These are phyloP conservation scores for Macrocybe gigantea DNA, from an alignment of 768 basidiomycete genomes.

Conservation along the genomic window DNA sequence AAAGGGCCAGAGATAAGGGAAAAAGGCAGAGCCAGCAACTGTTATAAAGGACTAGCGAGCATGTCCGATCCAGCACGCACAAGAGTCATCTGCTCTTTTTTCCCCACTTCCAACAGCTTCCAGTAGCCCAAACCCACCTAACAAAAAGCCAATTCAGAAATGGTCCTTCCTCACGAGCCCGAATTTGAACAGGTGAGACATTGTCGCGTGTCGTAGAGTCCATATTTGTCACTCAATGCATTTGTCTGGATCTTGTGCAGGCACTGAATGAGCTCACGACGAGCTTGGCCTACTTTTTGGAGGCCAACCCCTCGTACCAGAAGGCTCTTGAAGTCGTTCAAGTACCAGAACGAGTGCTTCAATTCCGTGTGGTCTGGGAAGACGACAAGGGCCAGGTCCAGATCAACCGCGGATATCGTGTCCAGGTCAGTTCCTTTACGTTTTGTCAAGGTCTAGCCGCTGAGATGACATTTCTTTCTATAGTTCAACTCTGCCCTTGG, in stretches of 20 bases:
- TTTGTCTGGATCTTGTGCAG: conserved; percentile 20
- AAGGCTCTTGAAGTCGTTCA: conserved; percentile 61
- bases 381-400: conserved; percentile 59
- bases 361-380: conserved; percentile 79
- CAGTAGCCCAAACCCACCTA: neutral
- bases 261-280: conserved; percentile 60
- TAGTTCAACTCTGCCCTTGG: conserved; percentile 76
- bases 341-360: conserved; percentile 47
- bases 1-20: conserved; percentile 5
- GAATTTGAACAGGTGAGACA: conserved; percentile 59
- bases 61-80: neutral
- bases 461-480: neutral
- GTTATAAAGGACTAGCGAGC: too few species aligned
- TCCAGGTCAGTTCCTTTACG: conserved; percentile 42
- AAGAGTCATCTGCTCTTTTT: neutral
- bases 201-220: too few species aligned
- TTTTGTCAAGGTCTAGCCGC: neutral
- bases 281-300: conserved; percentile 61
- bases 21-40: neutral
- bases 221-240: too few species aligned
- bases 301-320: conserved; percentile 60
- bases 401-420: conserved; percentile 71
- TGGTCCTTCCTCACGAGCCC: conserved; percentile 51
- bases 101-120: neutral
- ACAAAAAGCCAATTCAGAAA: conserved; percentile 9